Conservation (phyloP, 768 basidiomycete species). For the Tulasnella calospora region DNA sequence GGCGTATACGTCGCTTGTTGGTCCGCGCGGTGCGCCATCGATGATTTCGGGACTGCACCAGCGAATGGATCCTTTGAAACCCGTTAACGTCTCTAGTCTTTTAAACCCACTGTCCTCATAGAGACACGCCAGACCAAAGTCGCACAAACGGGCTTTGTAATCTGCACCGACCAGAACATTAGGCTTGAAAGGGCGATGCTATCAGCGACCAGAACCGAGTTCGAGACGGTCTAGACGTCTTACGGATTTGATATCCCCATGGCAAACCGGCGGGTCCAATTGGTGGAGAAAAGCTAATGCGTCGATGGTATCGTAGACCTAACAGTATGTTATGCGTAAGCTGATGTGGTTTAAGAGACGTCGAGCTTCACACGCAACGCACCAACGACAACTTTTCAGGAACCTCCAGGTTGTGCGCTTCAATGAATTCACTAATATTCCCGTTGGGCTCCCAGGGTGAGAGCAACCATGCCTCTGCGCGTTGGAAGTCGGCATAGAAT, state of each 20-base stretch:
- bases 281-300: background rate
- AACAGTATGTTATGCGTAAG: background rate
- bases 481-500: background rate
- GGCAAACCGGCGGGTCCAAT: background rate
- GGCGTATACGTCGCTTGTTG: background rate
- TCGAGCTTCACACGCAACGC: too few relatives aligned
- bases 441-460: background rate
- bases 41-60: conserved; percentile 15
- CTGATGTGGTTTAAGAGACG: too few relatives aligned
- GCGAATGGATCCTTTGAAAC: conserved; percentile 12
- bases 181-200: background rate
- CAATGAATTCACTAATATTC: background rate
- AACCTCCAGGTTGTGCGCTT: background rate
- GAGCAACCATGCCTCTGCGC: background rate
- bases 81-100: background rate
- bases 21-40: background rate
- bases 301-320: background rate
- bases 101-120: background rate
- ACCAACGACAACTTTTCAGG: background rate
- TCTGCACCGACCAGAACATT: background rate
- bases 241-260: conserved; percentile 17
- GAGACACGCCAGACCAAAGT: background rate
- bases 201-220: background rate
- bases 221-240: background rate
- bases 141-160: background rate